Evolutionary conservation across 495 filamentous ascomycete genomes (phyloP), one percentile per base, ranked within the genome.

Genomic region (Penicillium diatomitis): DNA sequence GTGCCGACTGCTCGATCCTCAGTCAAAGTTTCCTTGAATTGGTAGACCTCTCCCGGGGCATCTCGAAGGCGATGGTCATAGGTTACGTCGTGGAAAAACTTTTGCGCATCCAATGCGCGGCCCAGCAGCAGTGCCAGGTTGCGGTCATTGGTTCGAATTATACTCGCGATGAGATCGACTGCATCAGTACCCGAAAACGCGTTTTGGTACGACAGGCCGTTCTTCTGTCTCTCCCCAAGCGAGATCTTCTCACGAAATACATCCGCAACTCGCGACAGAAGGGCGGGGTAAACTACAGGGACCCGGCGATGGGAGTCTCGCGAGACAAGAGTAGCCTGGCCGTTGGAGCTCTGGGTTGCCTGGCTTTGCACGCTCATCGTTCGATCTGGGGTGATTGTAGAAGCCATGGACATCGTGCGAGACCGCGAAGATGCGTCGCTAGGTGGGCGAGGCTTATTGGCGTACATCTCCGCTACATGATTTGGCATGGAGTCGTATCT

Each of bases 71-170:
- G 81, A 63, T 99, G 94, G 52, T 95, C 90, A 65, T 99, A 99
- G 4, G 90, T 96, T 37, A 97, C 94, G 78, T 99, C 94, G 65
- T 97, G 94, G 64, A 99, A 99, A 66, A 97, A 96, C 65, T 97
- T 99, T 67, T 99, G 94, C 38, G 94, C 94, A 71, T 99, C 94
- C 39, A 99, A 71, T 48, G 90, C 87, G 54, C 94, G 79, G 40
- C 94, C 94, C n/a, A 99, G 68, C 8, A 99, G 80, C 47, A 99
- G 71, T 37, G 94, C 92, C 53, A 99, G 72, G 59, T 96, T 99
- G 44, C 94, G 82, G 66, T 99, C 94, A 8, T 85, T 95, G 0
- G 94, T 99, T 65, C 91, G 86, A 62, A 97, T 96, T 56, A 97
- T 97, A 58, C 86, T 88, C 3, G 84, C 82, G 44, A 99, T 88